Percentiles rank a stretch among this genome's conserved stretches.
Conservation (phyloP, 345 rosid genomes). For the Pseudoturritis turrita region DNA sequence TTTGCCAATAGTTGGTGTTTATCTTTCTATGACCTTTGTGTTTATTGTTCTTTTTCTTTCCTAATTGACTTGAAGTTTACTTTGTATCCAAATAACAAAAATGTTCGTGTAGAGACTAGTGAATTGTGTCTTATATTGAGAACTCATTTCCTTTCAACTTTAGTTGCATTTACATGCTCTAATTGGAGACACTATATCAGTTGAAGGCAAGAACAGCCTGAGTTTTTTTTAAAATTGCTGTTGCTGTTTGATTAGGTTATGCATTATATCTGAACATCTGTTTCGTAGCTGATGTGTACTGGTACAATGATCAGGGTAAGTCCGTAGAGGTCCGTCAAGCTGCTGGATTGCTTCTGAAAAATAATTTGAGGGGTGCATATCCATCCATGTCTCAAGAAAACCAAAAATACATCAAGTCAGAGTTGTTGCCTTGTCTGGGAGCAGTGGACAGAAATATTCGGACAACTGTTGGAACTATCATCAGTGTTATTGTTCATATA, state of each 20-base stretch:
- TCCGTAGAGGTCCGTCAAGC: conserved; percentile 92
- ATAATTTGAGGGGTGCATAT: conserved; percentile 70
- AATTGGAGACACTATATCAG: neutral
- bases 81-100: neutral
- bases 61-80: conserved; percentile 19
- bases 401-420: conserved; percentile 69
- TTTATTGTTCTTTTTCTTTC: neutral
- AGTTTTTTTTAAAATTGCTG: neutral
- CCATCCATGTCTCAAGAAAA: conserved; percentile 54
- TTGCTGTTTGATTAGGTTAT: neutral
- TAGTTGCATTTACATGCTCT: neutral
- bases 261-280: neutral
- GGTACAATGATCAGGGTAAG: conserved; percentile 54
- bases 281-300: conserved; percentile 8
- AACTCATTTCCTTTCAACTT: neutral
- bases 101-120: neutral
- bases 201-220: neutral
- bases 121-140: neutral
- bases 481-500: conserved; percentile 71
- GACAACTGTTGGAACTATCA: conserved; percentile 83
- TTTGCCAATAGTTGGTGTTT: neutral
- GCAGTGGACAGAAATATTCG: conserved; percentile 84
- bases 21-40: neutral
- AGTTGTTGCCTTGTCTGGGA: conserved; percentile 84
- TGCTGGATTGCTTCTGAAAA: conserved; percentile 91